Evolutionary conservation across 208 protist species (phyloP), one percentile per base, ranked within the genome.

Genomic region (Wallacemonas rigidus): DNA sequence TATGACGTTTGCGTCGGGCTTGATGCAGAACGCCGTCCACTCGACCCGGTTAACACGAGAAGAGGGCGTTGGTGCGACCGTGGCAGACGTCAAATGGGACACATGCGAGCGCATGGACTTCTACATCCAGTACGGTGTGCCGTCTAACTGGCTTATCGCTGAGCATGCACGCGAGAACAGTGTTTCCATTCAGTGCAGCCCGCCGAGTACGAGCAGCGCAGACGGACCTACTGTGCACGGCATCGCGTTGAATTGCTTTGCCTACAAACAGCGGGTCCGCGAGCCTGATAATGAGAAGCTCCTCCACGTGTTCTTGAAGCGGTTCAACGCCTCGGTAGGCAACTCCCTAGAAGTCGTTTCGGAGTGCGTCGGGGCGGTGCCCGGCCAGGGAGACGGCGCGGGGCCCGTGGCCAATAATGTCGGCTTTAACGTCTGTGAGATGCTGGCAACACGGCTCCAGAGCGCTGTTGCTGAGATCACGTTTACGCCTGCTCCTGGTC

Each of bases 51-150:
- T 65, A 14, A n/a, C 60, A 3, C 7, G 40, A 3, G 60, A 65
- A 65, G 8, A 75, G 15, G 39, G 55, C 74, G 50, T 65, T 8
- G 69, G 69, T 41, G 77, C 79, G 47, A 84, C 80, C 48, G 77
- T 85, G 40, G 75, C 77, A 14, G 86, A 90, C 67, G 87, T 95
- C 2, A 74, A 67, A 57, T 95, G 90, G 87, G 87, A 87, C 63
- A 8, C 88, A 44, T 90, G 83, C 60, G 90, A 95, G 76, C 85
- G 87, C 12, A 84, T 95, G 77, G 90, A 95, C 79, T 92, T 81
- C 71, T 89, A 88, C 69, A 80, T 95, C 9, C 87, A 95, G 74
- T 95, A 95, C 80, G 83, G 73, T 69, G 77, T 91, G 2, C 90
- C 90, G 2, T 83, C 83, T 36, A 88, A 71, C 68, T 95, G 90